These are phyloP conservation scores for Backusella tuberculispora DNA, from an alignment of 192 early-diverging fungal genomes.

Conservation along the genomic window DNA sequence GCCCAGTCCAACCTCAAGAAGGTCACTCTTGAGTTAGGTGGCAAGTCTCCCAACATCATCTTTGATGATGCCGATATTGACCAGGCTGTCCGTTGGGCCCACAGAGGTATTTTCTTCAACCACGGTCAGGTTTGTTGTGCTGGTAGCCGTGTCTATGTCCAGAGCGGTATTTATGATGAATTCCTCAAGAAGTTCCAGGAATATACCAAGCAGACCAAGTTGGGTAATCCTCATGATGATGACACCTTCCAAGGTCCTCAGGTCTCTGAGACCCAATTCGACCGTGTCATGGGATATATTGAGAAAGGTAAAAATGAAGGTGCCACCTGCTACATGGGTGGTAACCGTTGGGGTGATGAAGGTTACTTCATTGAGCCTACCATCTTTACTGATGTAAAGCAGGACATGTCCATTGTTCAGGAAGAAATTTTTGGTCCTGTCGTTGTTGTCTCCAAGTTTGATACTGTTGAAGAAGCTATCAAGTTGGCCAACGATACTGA, in stretches of 20 bases:
- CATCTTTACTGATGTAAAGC: constrained; percentile 68
- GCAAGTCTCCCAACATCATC: constrained; percentile 85
- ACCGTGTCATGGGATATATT: constrained; percentile 64
- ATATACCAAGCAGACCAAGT: constrained; percentile 49
- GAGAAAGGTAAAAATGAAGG: constrained; percentile 65
- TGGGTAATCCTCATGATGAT: constrained; percentile 72
- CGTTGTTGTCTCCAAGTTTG: constrained; percentile 74
- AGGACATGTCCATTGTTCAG: constrained; percentile 56
- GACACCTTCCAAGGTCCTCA: constrained; percentile 73
- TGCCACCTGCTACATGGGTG: constrained; percentile 58
- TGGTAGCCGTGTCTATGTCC: constrained; percentile 78
- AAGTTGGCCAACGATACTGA: constrained; percentile 68
- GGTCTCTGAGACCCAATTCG: constrained; percentile 66
- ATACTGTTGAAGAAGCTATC: constrained; percentile 72
- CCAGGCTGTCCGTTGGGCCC: constrained; percentile 67
- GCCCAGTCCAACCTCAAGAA: constrained; percentile 72
- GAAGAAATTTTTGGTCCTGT: constrained; percentile 94
- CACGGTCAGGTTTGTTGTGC: constrained; percentile 87
- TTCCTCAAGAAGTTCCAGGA: constrained; percentile 70
- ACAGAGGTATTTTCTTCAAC: constrained; percentile 74
- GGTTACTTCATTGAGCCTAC: constrained; percentile 85
- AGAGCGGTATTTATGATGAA: constrained; percentile 66
- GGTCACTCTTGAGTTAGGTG: constrained; percentile 85
- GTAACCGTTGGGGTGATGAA: constrained; percentile 60
- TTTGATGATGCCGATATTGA: constrained; percentile 82